A percentile compares a stretch with the other conserved stretches of the same genome.
phyloP scores from a whole-genome alignment of 176 grass and related monocot genomes.

The Microstegium vimineum region DNA sequence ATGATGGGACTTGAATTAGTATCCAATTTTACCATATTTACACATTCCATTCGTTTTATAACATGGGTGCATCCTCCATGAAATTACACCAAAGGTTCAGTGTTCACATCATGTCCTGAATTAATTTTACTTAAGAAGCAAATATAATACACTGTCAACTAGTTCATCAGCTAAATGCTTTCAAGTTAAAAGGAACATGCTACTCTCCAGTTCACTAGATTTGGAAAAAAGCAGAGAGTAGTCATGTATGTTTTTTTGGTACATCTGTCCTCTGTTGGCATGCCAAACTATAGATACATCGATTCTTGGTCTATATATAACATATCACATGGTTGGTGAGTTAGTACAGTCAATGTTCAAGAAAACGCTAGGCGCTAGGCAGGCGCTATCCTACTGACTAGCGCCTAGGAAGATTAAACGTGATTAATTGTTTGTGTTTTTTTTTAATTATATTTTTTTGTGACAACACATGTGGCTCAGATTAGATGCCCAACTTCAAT shows the following conservation, averaged over 20 bases:
- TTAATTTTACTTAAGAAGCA: background rate
- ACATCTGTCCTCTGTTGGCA: background rate
- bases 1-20: background rate
- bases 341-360: conserved; percentile 26
- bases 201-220: background rate
- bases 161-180: background rate
- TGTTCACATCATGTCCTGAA: background rate
- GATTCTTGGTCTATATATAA: background rate
- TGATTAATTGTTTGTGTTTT: too few relatives aligned
- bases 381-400: too few relatives aligned
- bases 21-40: background rate
- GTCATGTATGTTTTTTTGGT: background rate
- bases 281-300: background rate
- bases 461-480: too few relatives aligned
- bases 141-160: background rate
- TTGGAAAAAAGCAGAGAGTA: background rate
- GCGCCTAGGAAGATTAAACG: too few relatives aligned
- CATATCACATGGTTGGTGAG: conserved; percentile 17
- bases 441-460: too few relatives aligned
- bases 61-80: background rate
- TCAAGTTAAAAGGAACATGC: background rate
- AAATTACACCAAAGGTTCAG: background rate
- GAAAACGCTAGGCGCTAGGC: too few relatives aligned
- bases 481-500: too few relatives aligned
- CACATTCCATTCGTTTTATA: background rate